These are phyloP conservation scores for Mediolabrus comicus DNA, from an alignment of 108 stramenopile genomes.

Conservation along the genomic window DNA sequence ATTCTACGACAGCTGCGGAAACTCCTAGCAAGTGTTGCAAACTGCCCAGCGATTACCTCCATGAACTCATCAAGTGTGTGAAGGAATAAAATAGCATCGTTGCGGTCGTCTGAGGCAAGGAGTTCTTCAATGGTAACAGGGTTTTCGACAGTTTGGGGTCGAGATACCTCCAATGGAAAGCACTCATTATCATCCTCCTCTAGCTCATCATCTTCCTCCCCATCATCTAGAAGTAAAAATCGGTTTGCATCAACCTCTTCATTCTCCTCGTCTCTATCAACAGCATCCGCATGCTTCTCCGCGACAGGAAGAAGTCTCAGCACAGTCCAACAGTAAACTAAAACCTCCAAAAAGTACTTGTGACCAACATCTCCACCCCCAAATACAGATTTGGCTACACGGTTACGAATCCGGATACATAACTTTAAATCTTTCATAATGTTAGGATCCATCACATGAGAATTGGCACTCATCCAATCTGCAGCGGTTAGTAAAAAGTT, in stretches of 20 bases:
- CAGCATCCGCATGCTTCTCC: no score
- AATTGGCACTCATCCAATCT: conserved; percentile 26
- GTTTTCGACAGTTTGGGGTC: no score
- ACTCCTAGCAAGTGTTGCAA: no score
- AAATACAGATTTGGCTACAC: conserved; percentile 32
- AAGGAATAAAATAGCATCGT: no score
- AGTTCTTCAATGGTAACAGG: no score
- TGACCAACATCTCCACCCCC: conserved; percentile 47
- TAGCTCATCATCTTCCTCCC: no score
- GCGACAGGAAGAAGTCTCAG: no score
- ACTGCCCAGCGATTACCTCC: no score
- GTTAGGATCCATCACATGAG: conserved; percentile 9
- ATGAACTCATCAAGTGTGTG: no score
- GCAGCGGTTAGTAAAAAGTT: conserved; percentile 28
- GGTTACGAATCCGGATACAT: conserved; percentile 25
- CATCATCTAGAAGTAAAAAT: not conserved
- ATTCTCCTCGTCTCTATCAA: conserved; percentile 12
- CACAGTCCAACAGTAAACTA: conserved; percentile 44
- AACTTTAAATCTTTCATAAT: conserved; percentile 41
- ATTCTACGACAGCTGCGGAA: no score
- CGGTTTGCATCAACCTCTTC: not conserved
- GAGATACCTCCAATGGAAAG: not conserved
- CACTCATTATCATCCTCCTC: not conserved
- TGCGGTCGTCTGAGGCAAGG: conserved; percentile 19
- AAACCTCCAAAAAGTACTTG: conserved; percentile 28